phyloP scores from a whole-genome alignment of 768 basidiomycete species.

The Psilocybe azurescens region DNA sequence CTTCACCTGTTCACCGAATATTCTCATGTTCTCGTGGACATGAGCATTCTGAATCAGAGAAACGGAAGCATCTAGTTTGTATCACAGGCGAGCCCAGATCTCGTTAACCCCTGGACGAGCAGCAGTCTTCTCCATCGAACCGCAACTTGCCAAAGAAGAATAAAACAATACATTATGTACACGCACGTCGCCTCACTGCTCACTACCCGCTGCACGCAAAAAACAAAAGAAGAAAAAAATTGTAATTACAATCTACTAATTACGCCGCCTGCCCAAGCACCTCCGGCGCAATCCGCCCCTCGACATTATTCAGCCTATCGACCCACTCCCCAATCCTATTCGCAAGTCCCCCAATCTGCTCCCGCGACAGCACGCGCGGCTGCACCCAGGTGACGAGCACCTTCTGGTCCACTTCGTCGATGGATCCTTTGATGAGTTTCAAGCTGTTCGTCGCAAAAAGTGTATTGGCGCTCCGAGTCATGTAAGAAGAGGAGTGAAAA shows the following conservation, averaged over 20 bases:
- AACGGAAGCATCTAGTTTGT: too few species aligned
- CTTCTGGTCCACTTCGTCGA: constrained; percentile 90
- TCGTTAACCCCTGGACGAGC: not conserved
- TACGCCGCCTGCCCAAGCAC: constrained; percentile 33
- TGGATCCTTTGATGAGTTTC: constrained; percentile 87
- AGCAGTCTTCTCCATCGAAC: too few species aligned
- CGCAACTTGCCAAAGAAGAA: not conserved
- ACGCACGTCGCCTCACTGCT: too few species aligned
- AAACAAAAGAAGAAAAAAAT: too few species aligned
- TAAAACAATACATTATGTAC: not conserved
- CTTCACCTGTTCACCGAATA: too few species aligned
- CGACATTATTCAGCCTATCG: constrained; percentile 74
- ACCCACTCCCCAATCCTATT: constrained; percentile 79
- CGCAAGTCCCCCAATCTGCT: constrained; percentile 84
- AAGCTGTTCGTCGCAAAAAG: too few species aligned
- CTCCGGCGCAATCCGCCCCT: constrained; percentile 68
- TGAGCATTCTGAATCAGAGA: too few species aligned
- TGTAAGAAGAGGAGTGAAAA: too few species aligned
- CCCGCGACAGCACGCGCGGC: constrained; percentile 86
- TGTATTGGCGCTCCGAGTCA: too few species aligned
- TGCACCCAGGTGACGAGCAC: constrained; percentile 96
- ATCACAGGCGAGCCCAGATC: not conserved
- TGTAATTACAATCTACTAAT: constrained; percentile 7
- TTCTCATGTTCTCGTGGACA: too few species aligned
- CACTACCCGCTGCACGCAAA: too few species aligned